These are phyloP conservation scores for Chlorencoelia australis DNA, from an alignment of 2,329 filamentous ascomycete genomes.

Conservation along the genomic window DNA sequence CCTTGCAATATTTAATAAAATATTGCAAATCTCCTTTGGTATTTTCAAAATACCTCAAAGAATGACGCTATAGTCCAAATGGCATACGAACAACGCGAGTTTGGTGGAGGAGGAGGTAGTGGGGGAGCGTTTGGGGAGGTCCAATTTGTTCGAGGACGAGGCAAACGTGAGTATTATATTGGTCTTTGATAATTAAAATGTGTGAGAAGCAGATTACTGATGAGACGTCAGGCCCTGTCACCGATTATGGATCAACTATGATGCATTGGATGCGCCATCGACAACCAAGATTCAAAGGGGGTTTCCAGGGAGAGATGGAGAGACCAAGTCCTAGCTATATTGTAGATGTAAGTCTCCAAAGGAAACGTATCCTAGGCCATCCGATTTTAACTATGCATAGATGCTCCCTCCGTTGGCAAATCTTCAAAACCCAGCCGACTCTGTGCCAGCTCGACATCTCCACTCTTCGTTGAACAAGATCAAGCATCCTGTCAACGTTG, in stretches of 20 bases:
- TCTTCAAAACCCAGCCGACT: slow-evolving; percentile 65
- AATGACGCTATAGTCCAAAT: slow-evolving; percentile 20
- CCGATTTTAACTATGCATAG: slow-evolving; percentile 33
- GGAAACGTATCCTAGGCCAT: too few relatives aligned
- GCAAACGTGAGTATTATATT: slow-evolving; percentile 28
- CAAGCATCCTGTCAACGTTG: slow-evolving; percentile 93
- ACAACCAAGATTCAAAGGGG: slow-evolving; percentile 63
- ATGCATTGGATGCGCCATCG: slow-evolving; percentile 86
- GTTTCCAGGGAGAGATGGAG: slow-evolving; percentile 65
- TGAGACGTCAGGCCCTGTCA: slow-evolving; percentile 60
- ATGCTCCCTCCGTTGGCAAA: slow-evolving; percentile 80
- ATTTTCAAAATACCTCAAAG: too few relatives aligned
- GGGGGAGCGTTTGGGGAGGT: slow-evolving; percentile 9
- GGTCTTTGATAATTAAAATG: not conserved
- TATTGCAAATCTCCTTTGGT: too few relatives aligned
- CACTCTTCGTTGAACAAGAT: slow-evolving; percentile 99
- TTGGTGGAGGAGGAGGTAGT: slow-evolving; percentile 16
- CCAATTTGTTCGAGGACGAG: slow-evolving; percentile 18
- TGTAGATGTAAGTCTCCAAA: slow-evolving; percentile 56
- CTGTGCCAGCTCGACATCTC: slow-evolving; percentile 86
- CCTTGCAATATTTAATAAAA: too few relatives aligned
- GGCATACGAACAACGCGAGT: slow-evolving; percentile 28
- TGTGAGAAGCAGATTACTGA: not conserved
- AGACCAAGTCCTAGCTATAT: slow-evolving; percentile 83
- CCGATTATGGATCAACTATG: slow-evolving; percentile 84